Evolutionary conservation across 106 monocot genomes (phyloP).

Genomic region (Dioscorea zingiberensis): DNA sequence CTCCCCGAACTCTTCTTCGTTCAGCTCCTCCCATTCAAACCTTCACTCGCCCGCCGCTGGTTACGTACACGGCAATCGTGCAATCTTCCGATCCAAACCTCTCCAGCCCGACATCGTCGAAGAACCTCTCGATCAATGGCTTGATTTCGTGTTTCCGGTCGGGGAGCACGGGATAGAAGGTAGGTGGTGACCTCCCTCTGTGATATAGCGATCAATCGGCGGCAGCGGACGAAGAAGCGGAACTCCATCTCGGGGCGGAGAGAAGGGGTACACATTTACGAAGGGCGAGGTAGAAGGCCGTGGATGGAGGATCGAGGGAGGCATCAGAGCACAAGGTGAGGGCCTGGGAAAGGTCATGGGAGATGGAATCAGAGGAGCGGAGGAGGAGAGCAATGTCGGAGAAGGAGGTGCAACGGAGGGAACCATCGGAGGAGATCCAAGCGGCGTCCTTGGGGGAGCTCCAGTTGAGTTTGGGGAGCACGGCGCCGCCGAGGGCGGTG

Average conservation of each 20-base stretch:
- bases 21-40: constrained; percentile 84
- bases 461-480: constrained; percentile 95
- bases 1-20: constrained; percentile 15
- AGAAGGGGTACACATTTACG: constrained; percentile 61
- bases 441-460: constrained; percentile 88
- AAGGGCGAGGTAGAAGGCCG: constrained; percentile 54
- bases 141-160: constrained; percentile 41
- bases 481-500: constrained; percentile 68
- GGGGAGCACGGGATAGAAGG: constrained; percentile 62
- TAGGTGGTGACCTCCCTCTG: constrained; percentile 81
- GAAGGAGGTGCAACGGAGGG: no score
- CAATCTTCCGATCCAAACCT: constrained; percentile 51
- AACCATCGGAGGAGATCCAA: no score
- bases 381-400: no score
- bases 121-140: constrained; percentile 43
- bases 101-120: constrained; percentile 32
- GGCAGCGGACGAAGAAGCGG: constrained; percentile 62
- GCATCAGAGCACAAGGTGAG: constrained; percentile 33
- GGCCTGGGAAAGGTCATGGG: no score
- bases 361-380: no score
- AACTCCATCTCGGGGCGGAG: no score
- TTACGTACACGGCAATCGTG: constrained; percentile 74
- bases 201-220: constrained; percentile 45
- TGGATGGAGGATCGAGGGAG: not conserved
- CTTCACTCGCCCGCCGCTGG: constrained; percentile 45